Evolutionary conservation across 768 basidiomycete species (phyloP), one percentile per base, ranked within the genome.

Genomic region (Boletus rex-veris): DNA sequence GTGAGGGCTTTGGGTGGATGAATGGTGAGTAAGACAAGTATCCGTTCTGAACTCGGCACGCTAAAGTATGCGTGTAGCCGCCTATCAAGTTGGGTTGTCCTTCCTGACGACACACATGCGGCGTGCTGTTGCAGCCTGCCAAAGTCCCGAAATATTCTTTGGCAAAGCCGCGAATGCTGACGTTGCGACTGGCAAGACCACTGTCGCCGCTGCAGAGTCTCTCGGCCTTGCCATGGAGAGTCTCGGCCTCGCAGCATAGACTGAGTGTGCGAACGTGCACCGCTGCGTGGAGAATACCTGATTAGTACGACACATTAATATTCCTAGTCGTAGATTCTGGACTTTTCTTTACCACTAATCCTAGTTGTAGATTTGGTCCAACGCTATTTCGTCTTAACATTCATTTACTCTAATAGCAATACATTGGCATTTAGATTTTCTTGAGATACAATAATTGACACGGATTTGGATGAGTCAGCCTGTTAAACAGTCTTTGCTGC

Each of bases 1-100:
- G 94, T 14, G 96, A 98, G 73, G 96, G 96, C 50, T 99, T 98
- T 67, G 96, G 96, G 9, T 98, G 94, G 96, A 97, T 94, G 90
- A 96, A 96, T 58, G 80, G 92, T 92, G 63, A 55, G 85, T 74
- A 11, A 37, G 35, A 11, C 16, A 11, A 33, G 3, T 0, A 19
- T 28, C 15, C 8, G 36, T 36, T 26, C 10, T 31, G 14, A 31
- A 30, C 43, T 26, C n/a, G 36, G 49, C 28, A 54, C 38, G 51
- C 50, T 53, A 41, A 45, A 36, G 48, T 36, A 26, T 50, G 46
- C 51, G 37, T 54, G 39, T 62, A 93, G 91, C 95, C 60, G 91
- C 94, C 30, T 98, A 93, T 71, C 96, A 98, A 75, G 90, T 98
- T 49, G 96, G 96, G n/a, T 72, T 98, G 41, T 88, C 93, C 21